Percentiles rank a stretch among this genome's conserved stretches.
Evolutionary conservation across 31 red algal genomes (phyloP).

Genomic region (Odonthalia washingtoniensis): DNA sequence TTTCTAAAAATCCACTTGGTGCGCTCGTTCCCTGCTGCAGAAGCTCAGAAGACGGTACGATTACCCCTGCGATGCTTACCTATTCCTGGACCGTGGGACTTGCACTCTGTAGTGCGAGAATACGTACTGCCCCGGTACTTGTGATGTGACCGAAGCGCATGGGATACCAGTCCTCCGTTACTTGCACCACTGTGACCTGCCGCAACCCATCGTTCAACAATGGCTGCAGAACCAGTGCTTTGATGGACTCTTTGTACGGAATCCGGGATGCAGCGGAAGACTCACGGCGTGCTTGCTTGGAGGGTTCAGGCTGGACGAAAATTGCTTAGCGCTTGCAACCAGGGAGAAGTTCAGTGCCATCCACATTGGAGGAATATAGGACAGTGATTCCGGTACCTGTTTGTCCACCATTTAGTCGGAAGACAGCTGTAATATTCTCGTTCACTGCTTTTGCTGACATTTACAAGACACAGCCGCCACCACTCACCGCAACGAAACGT

Average conservation of each 20-base stretch:
- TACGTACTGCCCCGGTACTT: background rate
- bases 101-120: background rate
- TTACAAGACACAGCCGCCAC: background rate
- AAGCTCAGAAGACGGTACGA: background rate
- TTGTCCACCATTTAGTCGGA: background rate
- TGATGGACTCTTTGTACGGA: background rate
- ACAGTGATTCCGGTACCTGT: conserved; percentile 3
- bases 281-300: background rate
- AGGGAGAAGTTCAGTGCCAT: background rate
- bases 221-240: background rate
- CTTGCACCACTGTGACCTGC: background rate
- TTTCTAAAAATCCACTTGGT: background rate
- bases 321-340: background rate
- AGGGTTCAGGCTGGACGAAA: background rate
- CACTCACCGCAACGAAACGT: background rate
- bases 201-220: background rate
- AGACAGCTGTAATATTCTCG: background rate
- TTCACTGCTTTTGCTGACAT: background rate
- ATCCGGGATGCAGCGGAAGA: background rate
- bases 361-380: background rate
- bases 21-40: background rate
- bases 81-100: background rate
- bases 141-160: background rate
- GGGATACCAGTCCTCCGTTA: no score
- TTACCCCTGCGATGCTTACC: background rate